Conservation (phyloP, 2,329 filamentous ascomycete genomes). For the Pestalotiopsis sp. region DNA sequence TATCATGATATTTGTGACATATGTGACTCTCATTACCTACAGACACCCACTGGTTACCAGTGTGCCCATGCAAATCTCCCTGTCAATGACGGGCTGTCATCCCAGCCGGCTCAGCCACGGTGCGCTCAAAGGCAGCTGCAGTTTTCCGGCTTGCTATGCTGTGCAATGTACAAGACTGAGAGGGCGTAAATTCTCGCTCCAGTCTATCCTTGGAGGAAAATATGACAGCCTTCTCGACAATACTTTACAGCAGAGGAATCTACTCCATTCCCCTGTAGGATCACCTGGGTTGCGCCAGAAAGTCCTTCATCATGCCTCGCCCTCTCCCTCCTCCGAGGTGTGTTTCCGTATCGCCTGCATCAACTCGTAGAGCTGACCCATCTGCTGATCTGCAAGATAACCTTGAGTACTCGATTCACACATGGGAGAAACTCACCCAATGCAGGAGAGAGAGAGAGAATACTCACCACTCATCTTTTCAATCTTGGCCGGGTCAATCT, state of each 20-base stretch:
- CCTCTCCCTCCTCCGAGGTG: not conserved
- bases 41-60: too few species aligned
- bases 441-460: not conserved
- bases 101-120: too few species aligned
- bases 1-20: too few species aligned
- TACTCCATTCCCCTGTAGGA: not conserved
- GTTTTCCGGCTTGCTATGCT: too few species aligned
- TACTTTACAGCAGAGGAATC: not conserved
- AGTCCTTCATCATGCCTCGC: not conserved
- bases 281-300: not conserved
- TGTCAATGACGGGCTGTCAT: too few species aligned
- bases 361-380: constrained; percentile 91
- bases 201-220: too few species aligned
- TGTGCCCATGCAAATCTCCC: too few species aligned
- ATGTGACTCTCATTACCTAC: too few species aligned
- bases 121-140: not conserved
- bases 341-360: constrained; percentile 17
- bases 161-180: too few species aligned
- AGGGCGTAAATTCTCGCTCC: too few species aligned
- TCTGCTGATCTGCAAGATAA: constrained; percentile 73
- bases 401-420: too few species aligned
- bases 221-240: too few species aligned
- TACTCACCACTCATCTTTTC: constrained; percentile 90
- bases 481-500: constrained; percentile 80
- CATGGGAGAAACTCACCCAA: not conserved